These are phyloP conservation scores for Ganoderma leucocontextum DNA, from an alignment of 1,284 basidiomycete genomes.

Conservation along the genomic window DNA sequence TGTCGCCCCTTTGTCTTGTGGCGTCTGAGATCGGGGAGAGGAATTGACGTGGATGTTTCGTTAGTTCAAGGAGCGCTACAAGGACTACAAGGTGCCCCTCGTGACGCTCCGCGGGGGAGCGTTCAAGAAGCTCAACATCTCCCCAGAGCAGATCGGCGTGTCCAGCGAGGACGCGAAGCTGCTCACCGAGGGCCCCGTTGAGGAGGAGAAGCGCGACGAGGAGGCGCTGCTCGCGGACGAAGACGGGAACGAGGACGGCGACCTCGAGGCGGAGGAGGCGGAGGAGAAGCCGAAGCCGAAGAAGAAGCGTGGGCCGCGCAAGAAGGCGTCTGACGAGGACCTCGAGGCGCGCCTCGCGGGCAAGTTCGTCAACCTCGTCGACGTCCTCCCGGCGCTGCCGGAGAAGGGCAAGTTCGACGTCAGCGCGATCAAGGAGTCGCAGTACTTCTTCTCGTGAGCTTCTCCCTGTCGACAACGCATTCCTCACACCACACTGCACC, in stretches of 20 bases:
- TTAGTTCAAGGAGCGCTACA: constrained; percentile 84
- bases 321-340: constrained; percentile 35
- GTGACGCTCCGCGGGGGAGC: constrained; percentile 51
- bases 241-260: constrained; percentile 22
- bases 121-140: constrained; percentile 47
- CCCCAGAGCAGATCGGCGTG: constrained; percentile 15
- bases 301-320: constrained; percentile 15
- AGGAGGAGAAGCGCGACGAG: constrained; percentile 20
- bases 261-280: constrained; percentile 30
- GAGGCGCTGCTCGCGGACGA: constrained; percentile 7
- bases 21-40: not conserved
- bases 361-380: constrained; percentile 81
- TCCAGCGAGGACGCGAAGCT: constrained; percentile 26
- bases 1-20: constrained; percentile 12
- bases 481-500: not conserved
- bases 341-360: constrained; percentile 33
- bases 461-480: not conserved
- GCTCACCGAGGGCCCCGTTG: constrained; percentile 25
- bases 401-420: constrained; percentile 92
- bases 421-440: constrained; percentile 79
- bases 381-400: constrained; percentile 86
- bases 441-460: constrained; percentile 89
- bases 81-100: constrained; percentile 78
- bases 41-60: constrained; percentile 14
- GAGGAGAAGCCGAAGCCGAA: constrained; percentile 28